Base-by-base conservation (phyloP, 164 flowering plant genomes). In the Warburgia ugandensis region DNA sequence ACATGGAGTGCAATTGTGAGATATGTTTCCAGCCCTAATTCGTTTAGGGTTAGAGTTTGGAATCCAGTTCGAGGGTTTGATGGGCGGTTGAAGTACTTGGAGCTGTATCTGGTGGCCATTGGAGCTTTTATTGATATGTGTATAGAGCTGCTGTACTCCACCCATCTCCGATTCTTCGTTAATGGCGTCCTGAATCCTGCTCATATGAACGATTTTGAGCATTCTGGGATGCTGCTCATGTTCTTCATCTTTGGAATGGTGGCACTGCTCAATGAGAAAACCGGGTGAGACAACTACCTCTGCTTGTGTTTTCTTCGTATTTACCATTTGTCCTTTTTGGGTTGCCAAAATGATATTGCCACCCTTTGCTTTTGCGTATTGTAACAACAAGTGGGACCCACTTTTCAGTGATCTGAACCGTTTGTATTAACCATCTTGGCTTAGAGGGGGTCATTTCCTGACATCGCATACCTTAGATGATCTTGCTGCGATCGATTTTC, bases 191-290 rank as follows among this genome's bases (percentile, higher is more conserved):
- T 89, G 66, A 94, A 94, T 53, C 97, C 99, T 0, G 55, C 76
- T 41, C 97, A 89, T 56, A 76, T 94, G 94, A 94, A 94, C 50
- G 77, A 94, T 58, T 94, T 94, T 45, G 99, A 94, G 72, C 99
- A 94, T 52, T 70, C 82, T 4, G 99, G 92, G 6, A 94, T 89
- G 99, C 90, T 94, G 36, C 74, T 94, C 43, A 94, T 94, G 97
- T 94, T 94, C 78, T 80, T 94, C 65, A 46, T 86, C 67, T 84
- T 80, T 36, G 88, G 97, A 13, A 59, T 78, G 31, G 62, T 78
- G 23, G 56, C 77, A 12, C 67, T 94, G 39, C 63, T 89, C 25
- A 80, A 87, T 0, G 78, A 82, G 68, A 83, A 77, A 61, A 77
- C 97, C 45, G 80, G 94, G 99, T 89, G 8, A 3, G n/a, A n/a